Percentiles rank a stretch among this genome's conserved stretches.
Evolutionary conservation across 306 rosid species (phyloP).

Genomic region (Citrullus colocynthis): DNA sequence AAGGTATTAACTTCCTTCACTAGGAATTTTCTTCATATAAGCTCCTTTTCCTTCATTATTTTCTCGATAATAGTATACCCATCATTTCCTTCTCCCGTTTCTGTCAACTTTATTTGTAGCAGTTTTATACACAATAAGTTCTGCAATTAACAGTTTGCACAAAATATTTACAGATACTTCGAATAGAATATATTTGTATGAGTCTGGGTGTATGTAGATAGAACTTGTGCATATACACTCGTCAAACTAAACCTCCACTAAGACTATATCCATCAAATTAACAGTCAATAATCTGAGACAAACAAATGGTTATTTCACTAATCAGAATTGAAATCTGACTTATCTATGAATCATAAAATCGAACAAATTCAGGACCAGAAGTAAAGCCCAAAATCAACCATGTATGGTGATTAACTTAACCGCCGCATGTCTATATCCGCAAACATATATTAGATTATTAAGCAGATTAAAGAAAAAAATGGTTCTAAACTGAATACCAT

Average conservation of each 20-base stretch:
- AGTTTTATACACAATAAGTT: background rate
- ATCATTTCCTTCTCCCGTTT: background rate
- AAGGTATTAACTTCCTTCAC: background rate
- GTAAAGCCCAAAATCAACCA: background rate
- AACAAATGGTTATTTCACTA: background rate
- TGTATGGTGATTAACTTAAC: background rate
- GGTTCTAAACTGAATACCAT: background rate
- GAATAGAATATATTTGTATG: background rate
- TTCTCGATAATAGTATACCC: background rate
- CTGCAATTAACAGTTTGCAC: background rate
- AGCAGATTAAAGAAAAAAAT: background rate
- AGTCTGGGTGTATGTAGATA: background rate
- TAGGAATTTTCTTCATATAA: background rate
- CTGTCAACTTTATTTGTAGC: background rate
- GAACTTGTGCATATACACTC: background rate
- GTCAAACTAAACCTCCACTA: slow-evolving; percentile 1
- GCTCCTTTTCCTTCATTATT: background rate
- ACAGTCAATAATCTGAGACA: background rate
- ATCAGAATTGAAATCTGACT: background rate
- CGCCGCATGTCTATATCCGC: background rate
- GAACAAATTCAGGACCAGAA: background rate
- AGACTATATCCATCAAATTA: background rate
- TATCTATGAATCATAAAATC: background rate
- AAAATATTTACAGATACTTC: background rate
- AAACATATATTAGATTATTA: background rate